Evolutionary conservation across 345 rosid genomes (phyloP).

Genomic region (Hevea brasiliensis): DNA sequence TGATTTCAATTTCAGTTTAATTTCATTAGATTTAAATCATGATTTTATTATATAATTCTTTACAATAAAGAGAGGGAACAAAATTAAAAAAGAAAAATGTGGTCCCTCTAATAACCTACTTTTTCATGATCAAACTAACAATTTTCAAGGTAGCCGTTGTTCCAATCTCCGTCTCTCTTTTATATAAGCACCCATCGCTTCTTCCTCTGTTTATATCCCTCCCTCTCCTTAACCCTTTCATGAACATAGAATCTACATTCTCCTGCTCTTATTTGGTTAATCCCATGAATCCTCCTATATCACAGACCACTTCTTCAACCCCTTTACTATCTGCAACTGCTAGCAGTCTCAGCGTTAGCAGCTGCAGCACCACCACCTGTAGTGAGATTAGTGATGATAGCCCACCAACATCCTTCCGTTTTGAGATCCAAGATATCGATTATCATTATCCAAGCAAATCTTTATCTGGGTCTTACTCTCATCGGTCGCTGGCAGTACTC

Average conservation of each 20-base stretch:
- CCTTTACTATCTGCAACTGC: conserved; percentile 50
- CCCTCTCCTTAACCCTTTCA: neutral
- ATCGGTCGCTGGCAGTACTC: conserved; percentile 66
- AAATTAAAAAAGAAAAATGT: too few species aligned
- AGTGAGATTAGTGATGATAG: conserved; percentile 55
- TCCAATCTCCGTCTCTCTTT: conserved; percentile 35
- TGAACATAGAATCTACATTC: conserved; percentile 5
- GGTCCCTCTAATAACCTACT: neutral
- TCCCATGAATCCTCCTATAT: conserved; percentile 14
- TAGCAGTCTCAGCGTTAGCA: conserved; percentile 22
- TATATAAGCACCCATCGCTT: neutral
- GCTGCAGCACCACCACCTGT: conserved; percentile 11
- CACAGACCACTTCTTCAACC: conserved; percentile 39
- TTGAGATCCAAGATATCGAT: conserved; percentile 32
- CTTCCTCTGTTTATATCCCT: neutral
- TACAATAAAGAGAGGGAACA: too few species aligned
- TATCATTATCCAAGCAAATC: conserved; percentile 28
- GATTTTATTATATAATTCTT: too few species aligned
- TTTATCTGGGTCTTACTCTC: conserved; percentile 37
- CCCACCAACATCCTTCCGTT: conserved; percentile 40
- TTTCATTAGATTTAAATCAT: too few species aligned
- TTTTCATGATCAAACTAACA: conserved; percentile 9
- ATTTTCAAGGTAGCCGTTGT: conserved; percentile 78
- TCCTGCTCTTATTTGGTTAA: too few species aligned
- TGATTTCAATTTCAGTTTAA: too few species aligned